A percentile compares a stretch with the other conserved stretches of the same genome.
These are phyloP conservation scores for Knoxdaviesia capensis DNA, from an alignment of 2,329 filamentous ascomycete genomes.

Conservation along the genomic window DNA sequence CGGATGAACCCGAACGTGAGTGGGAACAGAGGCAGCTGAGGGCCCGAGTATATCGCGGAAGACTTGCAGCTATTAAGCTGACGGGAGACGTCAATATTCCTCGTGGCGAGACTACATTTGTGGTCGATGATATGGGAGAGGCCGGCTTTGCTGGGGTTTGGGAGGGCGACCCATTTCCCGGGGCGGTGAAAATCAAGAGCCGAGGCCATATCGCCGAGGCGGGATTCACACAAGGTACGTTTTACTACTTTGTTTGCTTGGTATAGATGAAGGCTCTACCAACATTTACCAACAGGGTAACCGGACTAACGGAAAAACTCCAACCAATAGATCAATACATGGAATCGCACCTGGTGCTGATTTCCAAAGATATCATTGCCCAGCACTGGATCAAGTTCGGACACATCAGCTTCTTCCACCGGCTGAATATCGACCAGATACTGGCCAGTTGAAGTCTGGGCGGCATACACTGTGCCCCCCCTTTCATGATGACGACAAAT, in stretches of 20 bases:
- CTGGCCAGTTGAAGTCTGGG: conserved; percentile 6
- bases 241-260: not conserved
- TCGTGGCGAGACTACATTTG: conserved; percentile 65
- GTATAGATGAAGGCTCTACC: not conserved
- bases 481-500: too few species aligned
- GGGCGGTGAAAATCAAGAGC: conserved; percentile 52
- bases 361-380: conserved; percentile 58
- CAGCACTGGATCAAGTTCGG: conserved; percentile 57
- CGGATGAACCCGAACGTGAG: conserved; percentile 22
- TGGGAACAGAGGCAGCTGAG: conserved; percentile 23
- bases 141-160: conserved; percentile 43
- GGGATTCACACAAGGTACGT: conserved; percentile 53
- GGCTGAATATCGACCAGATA: conserved; percentile 37
- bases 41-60: conserved; percentile 37
- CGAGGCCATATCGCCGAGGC: conserved; percentile 58
- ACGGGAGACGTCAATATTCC: conserved; percentile 86
- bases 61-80: conserved; percentile 69
- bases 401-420: conserved; percentile 39
- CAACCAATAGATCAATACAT: conserved; percentile 45
- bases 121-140: conserved; percentile 55
- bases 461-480: conserved; percentile 1
- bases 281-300: too few species aligned
- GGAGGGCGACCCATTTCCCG: conserved; percentile 48
- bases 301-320: too few species aligned
- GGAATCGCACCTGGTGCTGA: conserved; percentile 54